Evolutionary conservation across 225 moss, liverwort and hornwort species (phyloP), one percentile per base, ranked within the genome.

Genomic region (Marchantia polymorpha): DNA sequence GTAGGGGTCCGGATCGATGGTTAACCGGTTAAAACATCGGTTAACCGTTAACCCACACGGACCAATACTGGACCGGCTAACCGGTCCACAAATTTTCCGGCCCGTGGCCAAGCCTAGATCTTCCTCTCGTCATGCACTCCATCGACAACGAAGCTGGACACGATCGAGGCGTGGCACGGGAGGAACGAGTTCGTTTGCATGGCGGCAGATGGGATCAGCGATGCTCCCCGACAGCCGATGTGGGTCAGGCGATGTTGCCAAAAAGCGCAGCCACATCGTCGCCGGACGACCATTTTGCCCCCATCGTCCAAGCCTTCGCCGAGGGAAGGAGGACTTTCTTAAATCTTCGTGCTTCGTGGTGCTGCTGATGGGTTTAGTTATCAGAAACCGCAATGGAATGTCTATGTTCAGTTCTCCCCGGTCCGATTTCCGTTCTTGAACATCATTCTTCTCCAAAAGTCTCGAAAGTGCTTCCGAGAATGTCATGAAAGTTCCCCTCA

Each of bases 181-280:
- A 69, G 69, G 19, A 11, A 31, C 29, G 3, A 86, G 20, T 86
- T 87, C 20, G 87, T 73, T 2, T 80, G 87, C 13, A 89, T 87
- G 87, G 87, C 87, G 17, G 87, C 83, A 19, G 87, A 89, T 29
- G 89, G 87, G 61, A 85, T 87, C 59, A 89, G 83, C 67, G 87
- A 89, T 53, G 89, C 85, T 5, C 89, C 89, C 10, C 83, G 84
- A 83, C 80, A 69, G 80, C 83, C 13, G 87, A 87, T n/a, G 84
- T 87, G 13, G 87, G 89, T 7, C 83, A 7, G 87, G 83, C 48
- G 85, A 89, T 61, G 87, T 87, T 1, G 87, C 87, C 0, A 89
- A 77, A 77, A 23, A 69, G 22, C 81, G 84, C 22, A 81, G 81
- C 19, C 87, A 85, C 54, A 87, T 89, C 1, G 87, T 89, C 31